phyloP scores from a whole-genome alignment of 176 grass and related monocot species.

The Tillandsia fasciculata region DNA sequence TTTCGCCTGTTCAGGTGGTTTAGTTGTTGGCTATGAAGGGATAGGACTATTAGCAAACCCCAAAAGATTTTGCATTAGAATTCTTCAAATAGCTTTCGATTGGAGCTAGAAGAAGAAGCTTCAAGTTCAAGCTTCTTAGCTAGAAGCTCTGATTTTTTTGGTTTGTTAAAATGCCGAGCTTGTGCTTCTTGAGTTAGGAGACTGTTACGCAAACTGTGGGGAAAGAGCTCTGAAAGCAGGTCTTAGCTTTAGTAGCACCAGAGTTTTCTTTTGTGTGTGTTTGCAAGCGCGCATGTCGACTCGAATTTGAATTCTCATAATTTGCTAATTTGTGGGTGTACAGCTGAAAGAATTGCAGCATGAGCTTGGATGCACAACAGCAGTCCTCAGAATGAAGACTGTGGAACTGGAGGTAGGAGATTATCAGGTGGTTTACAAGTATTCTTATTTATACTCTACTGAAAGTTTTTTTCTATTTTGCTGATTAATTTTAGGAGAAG shows the following conservation, averaged over 20 bases:
- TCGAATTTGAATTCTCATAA: too few relatives aligned
- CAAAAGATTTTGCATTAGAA: too few relatives aligned
- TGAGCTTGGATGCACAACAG: conserved; percentile 37
- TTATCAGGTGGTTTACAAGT: conserved; percentile 5
- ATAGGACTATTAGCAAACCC: neutral
- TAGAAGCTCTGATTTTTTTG: neutral
- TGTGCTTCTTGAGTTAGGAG: neutral
- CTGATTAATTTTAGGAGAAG: conserved; percentile 24
- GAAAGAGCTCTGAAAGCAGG: too few relatives aligned
- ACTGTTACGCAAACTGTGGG: too few relatives aligned
- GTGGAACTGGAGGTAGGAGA: conserved; percentile 35
- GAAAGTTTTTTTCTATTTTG: conserved; percentile 10
- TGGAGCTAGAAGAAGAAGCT: too few relatives aligned
- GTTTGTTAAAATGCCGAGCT: neutral
- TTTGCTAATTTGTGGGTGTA: conserved; percentile 16
- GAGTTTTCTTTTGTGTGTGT: too few relatives aligned
- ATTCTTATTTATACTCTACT: conserved; percentile 13
- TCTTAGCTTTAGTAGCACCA: too few relatives aligned
- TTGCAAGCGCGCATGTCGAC: too few relatives aligned
- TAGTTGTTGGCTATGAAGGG: conserved; percentile 18
- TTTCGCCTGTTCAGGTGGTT: conserved; percentile 14
- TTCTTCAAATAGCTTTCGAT: too few relatives aligned
- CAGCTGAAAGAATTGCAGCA: conserved; percentile 57
- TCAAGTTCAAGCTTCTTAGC: too few relatives aligned
- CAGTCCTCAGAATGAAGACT: conserved; percentile 30